Evolutionary conservation across 805 yeast genomes (phyloP).

Genomic region (Pichia cephalocereana): DNA sequence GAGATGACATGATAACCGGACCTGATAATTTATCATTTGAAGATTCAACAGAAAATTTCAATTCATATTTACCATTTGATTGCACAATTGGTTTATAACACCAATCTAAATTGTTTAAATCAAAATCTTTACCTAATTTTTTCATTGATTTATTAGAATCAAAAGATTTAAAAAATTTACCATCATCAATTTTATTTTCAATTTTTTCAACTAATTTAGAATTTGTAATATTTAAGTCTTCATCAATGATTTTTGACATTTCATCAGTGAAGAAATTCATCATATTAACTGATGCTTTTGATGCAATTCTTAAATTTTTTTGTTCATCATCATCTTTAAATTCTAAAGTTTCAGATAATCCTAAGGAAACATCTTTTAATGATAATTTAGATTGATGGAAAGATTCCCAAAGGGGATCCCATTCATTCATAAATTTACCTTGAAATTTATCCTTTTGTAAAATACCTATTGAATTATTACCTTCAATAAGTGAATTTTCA

Average conservation of each 20-base stretch:
- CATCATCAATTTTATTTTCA: conserved; percentile 75
- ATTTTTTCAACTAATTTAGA: conserved; percentile 62
- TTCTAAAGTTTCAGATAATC: conserved; percentile 53
- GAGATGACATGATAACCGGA: conserved; percentile 73
- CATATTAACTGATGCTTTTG: conserved; percentile 68
- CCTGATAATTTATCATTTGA: conserved; percentile 54
- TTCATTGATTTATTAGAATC: conserved; percentile 38
- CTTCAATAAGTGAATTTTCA: conserved; percentile 29
- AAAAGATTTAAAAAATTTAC: conserved; percentile 50
- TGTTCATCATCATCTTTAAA: conserved; percentile 75
- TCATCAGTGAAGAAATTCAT: conserved; percentile 81
- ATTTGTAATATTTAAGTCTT: conserved; percentile 70
- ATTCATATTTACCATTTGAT: conserved; percentile 78
- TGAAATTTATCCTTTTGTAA: conserved; percentile 67
- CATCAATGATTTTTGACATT: conserved; percentile 81
- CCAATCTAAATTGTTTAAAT: conserved; percentile 78
- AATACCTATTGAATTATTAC: conserved; percentile 46
- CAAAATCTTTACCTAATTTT: conserved; percentile 60
- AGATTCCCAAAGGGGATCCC: conserved; percentile 40
- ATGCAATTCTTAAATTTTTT: conserved; percentile 53
- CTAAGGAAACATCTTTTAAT: conserved; percentile 44
- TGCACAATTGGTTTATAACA: conserved; percentile 86
- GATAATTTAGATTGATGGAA: conserved; percentile 28
- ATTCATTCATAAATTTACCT: conserved; percentile 79
- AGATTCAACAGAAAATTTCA: conserved; percentile 76